Evolutionary conservation across 139 green algal species (phyloP).

Genomic region (Micractinium sp.): DNA sequence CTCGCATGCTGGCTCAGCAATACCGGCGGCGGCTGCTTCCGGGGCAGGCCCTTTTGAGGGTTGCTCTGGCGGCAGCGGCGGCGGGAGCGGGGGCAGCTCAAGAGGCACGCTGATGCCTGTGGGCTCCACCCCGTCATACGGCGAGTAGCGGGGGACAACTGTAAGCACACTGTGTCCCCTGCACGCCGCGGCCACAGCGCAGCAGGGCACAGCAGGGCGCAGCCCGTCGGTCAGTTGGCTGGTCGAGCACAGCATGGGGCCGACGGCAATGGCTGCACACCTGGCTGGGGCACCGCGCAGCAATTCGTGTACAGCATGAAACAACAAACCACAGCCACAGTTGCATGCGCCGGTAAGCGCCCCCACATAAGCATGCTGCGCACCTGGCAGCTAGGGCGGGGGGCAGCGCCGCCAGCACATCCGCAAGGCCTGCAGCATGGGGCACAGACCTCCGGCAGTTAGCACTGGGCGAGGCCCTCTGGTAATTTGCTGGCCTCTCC

Average conservation of each 20-base stretch:
- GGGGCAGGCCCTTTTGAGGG: too few species aligned
- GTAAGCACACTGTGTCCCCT: constrained; percentile 87
- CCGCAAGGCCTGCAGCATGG: constrained; percentile 68
- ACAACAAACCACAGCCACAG: background rate
- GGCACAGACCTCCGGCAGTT: too few species aligned
- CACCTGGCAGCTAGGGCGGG: constrained; percentile 64
- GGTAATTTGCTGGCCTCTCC: too few species aligned
- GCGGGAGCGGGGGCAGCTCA: constrained; percentile 40
- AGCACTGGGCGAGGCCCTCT: too few species aligned
- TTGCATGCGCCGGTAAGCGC: background rate
- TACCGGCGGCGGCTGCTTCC: too few species aligned
- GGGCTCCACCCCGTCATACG: constrained; percentile 63
- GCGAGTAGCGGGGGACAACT: constrained; percentile 74
- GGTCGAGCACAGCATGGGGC: background rate
- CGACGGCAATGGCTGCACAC: background rate
- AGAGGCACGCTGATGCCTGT: constrained; percentile 67
- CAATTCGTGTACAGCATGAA: background rate
- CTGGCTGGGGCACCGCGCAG: too few species aligned
- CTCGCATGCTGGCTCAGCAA: background rate
- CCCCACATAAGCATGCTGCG: background rate
- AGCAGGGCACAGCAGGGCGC: background rate
- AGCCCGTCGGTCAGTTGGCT: background rate
- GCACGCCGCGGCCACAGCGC: background rate
- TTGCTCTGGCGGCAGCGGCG: background rate
- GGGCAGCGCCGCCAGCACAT: constrained; percentile 81